Evolutionary conservation across 2,329 filamentous ascomycete species (phyloP).

Genomic region (Seiridium unicorne): DNA sequence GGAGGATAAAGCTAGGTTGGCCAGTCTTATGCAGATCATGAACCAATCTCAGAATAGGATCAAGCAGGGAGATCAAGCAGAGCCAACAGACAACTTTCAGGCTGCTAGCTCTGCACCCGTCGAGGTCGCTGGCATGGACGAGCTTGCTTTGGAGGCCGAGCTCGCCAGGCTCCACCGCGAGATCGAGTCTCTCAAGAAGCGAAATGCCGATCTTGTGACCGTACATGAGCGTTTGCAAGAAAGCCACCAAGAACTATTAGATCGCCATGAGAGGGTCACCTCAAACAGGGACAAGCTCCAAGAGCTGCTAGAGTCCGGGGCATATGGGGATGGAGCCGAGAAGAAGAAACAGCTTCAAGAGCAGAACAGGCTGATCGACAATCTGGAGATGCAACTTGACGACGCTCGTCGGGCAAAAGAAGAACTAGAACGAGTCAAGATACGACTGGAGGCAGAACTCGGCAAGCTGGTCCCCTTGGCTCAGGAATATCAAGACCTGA

Average conservation of each 20-base stretch:
- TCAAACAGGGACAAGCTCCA: conserved; percentile 58
- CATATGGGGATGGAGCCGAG: conserved; percentile 38
- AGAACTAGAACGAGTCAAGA: conserved; percentile 37
- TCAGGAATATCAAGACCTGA: conserved; percentile 60
- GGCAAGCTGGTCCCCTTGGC: conserved; percentile 50
- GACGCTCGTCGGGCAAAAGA: conserved; percentile 34
- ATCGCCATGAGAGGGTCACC: conserved; percentile 56
- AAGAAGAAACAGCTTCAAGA: conserved; percentile 48
- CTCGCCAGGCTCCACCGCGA: conserved; percentile 49
- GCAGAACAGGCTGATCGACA: conserved; percentile 69
- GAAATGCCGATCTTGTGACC: conserved; percentile 57
- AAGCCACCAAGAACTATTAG: conserved; percentile 58
- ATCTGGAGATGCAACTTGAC: conserved; percentile 65
- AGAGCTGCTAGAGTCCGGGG: conserved; percentile 52
- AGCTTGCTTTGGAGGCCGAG: conserved; percentile 56
- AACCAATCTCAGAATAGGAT: conserved; percentile 23
- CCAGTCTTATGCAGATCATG: conserved; percentile 14
- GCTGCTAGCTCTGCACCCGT: conserved; percentile 27
- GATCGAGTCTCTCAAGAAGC: conserved; percentile 53
- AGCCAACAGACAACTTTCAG: conserved; percentile 21
- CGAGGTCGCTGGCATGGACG: conserved; percentile 47
- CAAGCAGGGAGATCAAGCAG: conserved; percentile 32
- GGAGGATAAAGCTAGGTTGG: conserved; percentile 31
- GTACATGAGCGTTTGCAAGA: conserved; percentile 59
- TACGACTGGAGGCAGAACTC: conserved; percentile 43